A percentile compares a stretch with the other conserved stretches of the same genome.
Conservation (phyloP, 2,329 filamentous ascomycete genomes). For the Talaromyces sp. region DNA sequence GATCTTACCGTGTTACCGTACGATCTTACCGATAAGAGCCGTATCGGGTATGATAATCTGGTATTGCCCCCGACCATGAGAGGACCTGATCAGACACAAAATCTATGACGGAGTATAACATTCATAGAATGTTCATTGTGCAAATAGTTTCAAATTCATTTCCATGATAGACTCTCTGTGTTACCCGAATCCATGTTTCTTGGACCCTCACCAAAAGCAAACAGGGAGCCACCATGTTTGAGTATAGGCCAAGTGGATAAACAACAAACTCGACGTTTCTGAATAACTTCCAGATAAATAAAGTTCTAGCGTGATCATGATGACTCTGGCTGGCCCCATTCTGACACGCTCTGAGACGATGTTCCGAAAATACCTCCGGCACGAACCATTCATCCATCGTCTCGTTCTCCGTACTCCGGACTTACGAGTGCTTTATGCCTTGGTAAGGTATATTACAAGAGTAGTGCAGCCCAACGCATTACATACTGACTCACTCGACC, state of each 20-base stretch:
- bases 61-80: background rate
- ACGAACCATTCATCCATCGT: background rate
- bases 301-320: slow-evolving; percentile 6
- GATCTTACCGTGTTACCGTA: slow-evolving; percentile 7
- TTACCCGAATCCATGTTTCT: background rate
- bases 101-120: background rate
- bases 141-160: background rate
- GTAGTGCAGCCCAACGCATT: slow-evolving; percentile 6
- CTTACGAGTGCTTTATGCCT: background rate
- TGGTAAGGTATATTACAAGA: slow-evolving; percentile 2
- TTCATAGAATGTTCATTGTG: background rate
- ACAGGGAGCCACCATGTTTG: background rate
- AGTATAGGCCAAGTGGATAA: background rate
- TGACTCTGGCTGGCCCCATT: slow-evolving; percentile 8
- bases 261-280: background rate
- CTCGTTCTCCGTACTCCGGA: slow-evolving; percentile 1
- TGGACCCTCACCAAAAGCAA: background rate
- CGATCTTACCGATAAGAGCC: slow-evolving; percentile 4
- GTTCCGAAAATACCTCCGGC: slow-evolving; percentile 11
- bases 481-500: background rate
- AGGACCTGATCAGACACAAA: background rate
- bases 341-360: background rate
- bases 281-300: background rate
- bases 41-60: background rate
- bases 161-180: background rate